Conservation (phyloP, 768 basidiomycete species). For the Mycena maculata region DNA sequence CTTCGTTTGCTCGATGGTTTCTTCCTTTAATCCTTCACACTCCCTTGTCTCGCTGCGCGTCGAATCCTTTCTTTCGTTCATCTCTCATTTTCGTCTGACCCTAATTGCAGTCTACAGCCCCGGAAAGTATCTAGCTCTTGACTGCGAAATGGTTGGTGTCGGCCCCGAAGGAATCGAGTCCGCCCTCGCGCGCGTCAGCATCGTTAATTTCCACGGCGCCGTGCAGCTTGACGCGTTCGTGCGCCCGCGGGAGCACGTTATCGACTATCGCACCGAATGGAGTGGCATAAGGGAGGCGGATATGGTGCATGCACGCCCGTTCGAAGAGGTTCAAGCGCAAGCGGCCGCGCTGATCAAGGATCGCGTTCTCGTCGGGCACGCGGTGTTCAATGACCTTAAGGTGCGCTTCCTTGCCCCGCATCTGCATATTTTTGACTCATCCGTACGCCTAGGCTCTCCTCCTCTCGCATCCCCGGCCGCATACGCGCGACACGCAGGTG, state of each 20-base stretch:
- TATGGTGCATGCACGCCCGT: conserved; percentile 78
- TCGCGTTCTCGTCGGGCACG: conserved; percentile 89
- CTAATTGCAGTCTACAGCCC: conserved; percentile 52
- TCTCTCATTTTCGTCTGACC: conserved; percentile 3
- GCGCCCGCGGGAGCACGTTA: conserved; percentile 84
- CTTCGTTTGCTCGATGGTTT: conserved; percentile 3
- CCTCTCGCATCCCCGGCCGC: conserved; percentile 74
- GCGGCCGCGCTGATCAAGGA: conserved; percentile 84
- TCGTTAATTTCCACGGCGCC: conserved; percentile 90
- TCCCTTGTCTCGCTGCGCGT: too few species aligned
- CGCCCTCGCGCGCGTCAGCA: conserved; percentile 86
- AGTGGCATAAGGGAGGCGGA: conserved; percentile 86
- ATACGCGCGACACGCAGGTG: conserved; percentile 77
- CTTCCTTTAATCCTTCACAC: too few species aligned
- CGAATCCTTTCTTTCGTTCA: too few species aligned
- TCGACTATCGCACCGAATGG: conserved; percentile 92
- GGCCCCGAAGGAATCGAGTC: conserved; percentile 86
- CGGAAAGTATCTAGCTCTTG: conserved; percentile 84
- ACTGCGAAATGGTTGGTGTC: conserved; percentile 99
- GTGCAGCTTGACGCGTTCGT: conserved; percentile 89
- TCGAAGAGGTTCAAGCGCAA: conserved; percentile 80
- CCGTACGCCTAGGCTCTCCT: conserved; percentile 65
- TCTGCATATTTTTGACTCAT: conserved; percentile 10
- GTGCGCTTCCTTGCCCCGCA: conserved; percentile 56
- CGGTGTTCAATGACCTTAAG: conserved; percentile 91